Base-by-base conservation (phyloP, 805 yeast genomes). In the Lipomyces spencermartinsiae region DNA sequence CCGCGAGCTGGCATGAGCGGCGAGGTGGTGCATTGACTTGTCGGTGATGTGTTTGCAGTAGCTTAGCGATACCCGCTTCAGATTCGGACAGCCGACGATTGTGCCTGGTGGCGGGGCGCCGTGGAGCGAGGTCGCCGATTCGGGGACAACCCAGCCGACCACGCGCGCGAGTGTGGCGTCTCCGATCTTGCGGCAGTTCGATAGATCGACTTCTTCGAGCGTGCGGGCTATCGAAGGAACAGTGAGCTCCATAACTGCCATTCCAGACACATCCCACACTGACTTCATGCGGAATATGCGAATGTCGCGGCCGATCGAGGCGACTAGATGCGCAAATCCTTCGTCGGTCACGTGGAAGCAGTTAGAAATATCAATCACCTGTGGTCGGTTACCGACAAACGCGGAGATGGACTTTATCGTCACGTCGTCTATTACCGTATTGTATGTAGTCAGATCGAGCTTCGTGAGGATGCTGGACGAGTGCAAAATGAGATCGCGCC, bases 161-260 rank as follows among this genome's bases (percentile, higher is more conserved):
- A 90, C 78, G 71, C 93, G 80, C 71, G 88, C 89, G 53, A 90
- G 79, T 4, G 89, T 92, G 72, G 85, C 87, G 75, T 90, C 95
- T 61, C 87, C 81, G 1, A 90, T 92, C 72, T 87, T 89, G 29
- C 93, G 80, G 73, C 94, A 90, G 76, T 90, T 89, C 9, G 91
- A 84, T 56, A 90, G 79, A 76, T 90, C 92, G 25, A 90, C 80
- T 62, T 85, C 87, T 64, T 82, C 86, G 51, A 90, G 78, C 69
- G 83, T 78, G 43, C 82, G 80, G 8, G 93, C 93, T 39, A 89
- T 87, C 72, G 85, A 82, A 0, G 89, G 88, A 1, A 85, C 87
- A 1, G 92, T 84, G 55, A 90, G 77, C 76, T 90, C 94, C 92
- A 90, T 89, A 37, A 90, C 88, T 1, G 93, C 90, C 91, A 89